These are phyloP conservation scores for Tricholoma bakamatsutake DNA, from an alignment of 768 basidiomycete species.

Conservation along the genomic window DNA sequence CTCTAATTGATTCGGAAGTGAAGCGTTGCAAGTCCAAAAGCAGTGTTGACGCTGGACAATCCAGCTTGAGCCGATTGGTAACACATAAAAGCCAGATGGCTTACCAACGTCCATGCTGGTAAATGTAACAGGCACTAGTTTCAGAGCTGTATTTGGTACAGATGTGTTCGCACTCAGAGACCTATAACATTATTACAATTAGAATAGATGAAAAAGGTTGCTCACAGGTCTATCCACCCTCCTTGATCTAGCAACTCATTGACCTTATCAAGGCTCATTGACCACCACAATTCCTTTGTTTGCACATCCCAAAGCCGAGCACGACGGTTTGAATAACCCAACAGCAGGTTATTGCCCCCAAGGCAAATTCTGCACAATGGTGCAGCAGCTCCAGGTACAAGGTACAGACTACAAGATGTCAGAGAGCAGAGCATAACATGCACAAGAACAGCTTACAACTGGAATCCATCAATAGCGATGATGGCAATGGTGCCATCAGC, in stretches of 20 bases:
- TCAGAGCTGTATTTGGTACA: constrained; percentile 22
- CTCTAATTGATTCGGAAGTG: constrained; percentile 39
- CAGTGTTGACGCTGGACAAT: constrained; percentile 40
- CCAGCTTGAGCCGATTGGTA: not conserved
- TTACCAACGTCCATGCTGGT: constrained; percentile 19
- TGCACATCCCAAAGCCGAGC: constrained; percentile 86
- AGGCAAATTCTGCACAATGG: constrained; percentile 60
- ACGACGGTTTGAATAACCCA: constrained; percentile 70
- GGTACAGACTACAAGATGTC: constrained; percentile 48
- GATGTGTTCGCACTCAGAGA: constrained; percentile 13
- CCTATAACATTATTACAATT: constrained; percentile 6
- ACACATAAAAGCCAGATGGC: not conserved
- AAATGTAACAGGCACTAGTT: constrained; percentile 14
- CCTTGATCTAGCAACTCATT: constrained; percentile 66
- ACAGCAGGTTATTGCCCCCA: constrained; percentile 61
- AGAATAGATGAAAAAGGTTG: not conserved
- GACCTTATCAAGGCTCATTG: constrained; percentile 71
- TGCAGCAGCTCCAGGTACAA: constrained; percentile 78
- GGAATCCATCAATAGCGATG: constrained; percentile 66
- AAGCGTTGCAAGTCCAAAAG: constrained; percentile 47
- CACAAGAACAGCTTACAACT: constrained; percentile 52
- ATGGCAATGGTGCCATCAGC: constrained; percentile 79
- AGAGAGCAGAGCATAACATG: not conserved
- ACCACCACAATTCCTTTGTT: constrained; percentile 79
- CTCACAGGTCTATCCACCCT: constrained; percentile 72